Evolutionary conservation across 306 rosid species (phyloP), one percentile per base, ranked within the genome.

Genomic region (Lathyrus sativus): DNA sequence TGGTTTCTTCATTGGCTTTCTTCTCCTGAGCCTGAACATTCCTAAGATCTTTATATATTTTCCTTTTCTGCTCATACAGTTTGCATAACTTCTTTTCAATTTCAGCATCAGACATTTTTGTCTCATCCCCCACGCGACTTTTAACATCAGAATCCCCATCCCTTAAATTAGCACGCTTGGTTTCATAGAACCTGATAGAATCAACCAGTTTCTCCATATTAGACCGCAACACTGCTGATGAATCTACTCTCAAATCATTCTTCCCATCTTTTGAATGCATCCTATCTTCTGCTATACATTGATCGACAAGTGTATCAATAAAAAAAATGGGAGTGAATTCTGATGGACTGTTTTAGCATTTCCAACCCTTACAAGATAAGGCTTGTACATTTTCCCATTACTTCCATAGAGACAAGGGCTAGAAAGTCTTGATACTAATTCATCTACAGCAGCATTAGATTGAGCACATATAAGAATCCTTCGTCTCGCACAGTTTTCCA

Each of bases 401-500:
- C 80, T 76, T 17, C 92, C 89, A 74, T 86, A 83, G 62, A 93
- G 91, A 62, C 98, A 96, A 13, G 78, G 81, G 67, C 82, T 85
- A 62, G 91, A 90, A 83, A 93, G 86, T 79, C 98, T 85, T 28
- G 97, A 85, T 51, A 93, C 98, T 73, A 93, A 82, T 61, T 93
- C 98, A 85, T 93, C 98, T 55, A 93, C 96, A 11, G 98, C 98
- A 62, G 98, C 98, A 82, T 93, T 93, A 57, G 98, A 93, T 80
- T 93, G 98, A 76, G 98, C 98, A 79, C 98, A 93, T 54, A 93
- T 82, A 68, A 93, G 98, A 60, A 93, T 85, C 82, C 98, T 93
- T 67, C 85, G 76, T 80, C 81, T 86, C 18, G 22, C 78, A 70
- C 71, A 69, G n/a, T n/a, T n/a, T n/a, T n/a, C n/a, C n/a, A n/a